Percentiles rank a stretch among this genome's conserved stretches.
Evolutionary conservation across 352 stramenopile genomes (phyloP).

Genomic region (Phytopythium sindhum): DNA sequence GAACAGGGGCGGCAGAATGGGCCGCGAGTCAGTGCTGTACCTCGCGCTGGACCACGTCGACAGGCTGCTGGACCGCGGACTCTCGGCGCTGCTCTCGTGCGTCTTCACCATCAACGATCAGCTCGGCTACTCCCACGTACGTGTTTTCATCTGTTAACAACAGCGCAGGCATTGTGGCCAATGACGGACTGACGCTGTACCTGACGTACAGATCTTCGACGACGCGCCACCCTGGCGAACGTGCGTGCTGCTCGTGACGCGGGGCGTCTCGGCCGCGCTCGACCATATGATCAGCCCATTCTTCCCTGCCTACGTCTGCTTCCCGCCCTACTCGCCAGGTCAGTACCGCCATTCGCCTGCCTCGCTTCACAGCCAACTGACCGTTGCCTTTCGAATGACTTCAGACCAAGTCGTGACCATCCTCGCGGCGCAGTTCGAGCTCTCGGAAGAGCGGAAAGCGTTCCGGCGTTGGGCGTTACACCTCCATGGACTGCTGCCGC

Average conservation of each 20-base stretch:
- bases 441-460: slow-evolving; percentile 29
- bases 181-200: slow-evolving; percentile 7
- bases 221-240: slow-evolving; percentile 42
- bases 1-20: not conserved
- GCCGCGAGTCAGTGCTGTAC: slow-evolving; percentile 35
- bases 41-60: slow-evolving; percentile 70
- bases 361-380: slow-evolving; percentile 1
- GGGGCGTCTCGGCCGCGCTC: slow-evolving; percentile 64
- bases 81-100: slow-evolving; percentile 55
- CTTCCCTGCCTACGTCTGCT: slow-evolving; percentile 49
- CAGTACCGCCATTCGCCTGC: not conserved
- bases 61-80: slow-evolving; percentile 52
- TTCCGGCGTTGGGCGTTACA: slow-evolving; percentile 60
- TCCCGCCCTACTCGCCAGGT: slow-evolving; percentile 59
- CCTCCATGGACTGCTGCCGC: slow-evolving; percentile 39
- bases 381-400: not conserved
- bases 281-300: slow-evolving; percentile 52
- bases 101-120: slow-evolving; percentile 72
- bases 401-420: slow-evolving; percentile 60
- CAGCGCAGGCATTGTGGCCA: not conserved
- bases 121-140: slow-evolving; percentile 52
- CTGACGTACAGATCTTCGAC: slow-evolving; percentile 39
- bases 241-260: slow-evolving; percentile 61
- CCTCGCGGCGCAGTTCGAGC: slow-evolving; percentile 45
- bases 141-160: not conserved